phyloP scores from a whole-genome alignment of 257 asterid species.

The Euphrasia confusa region DNA sequence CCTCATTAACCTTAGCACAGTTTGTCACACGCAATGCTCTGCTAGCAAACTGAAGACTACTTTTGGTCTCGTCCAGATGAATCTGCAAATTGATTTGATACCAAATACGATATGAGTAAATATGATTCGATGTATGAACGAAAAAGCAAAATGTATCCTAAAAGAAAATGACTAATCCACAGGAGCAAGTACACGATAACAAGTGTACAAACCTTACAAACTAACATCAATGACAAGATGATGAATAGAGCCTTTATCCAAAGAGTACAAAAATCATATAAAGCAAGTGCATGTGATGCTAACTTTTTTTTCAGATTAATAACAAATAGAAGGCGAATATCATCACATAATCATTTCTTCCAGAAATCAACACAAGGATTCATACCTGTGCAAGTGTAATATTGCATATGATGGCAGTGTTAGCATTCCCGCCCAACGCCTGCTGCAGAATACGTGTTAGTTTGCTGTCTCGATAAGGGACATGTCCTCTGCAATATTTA shows the following conservation, averaged over 20 bases:
- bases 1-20: constrained; percentile 97
- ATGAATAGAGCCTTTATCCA: too few relatives aligned
- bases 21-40: constrained; percentile 95
- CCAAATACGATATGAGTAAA: background rate
- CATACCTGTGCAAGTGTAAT: constrained; percentile 94
- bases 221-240: background rate
- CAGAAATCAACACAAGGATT: constrained; percentile 19
- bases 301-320: background rate
- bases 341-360: constrained; percentile 10
- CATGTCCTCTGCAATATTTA: constrained; percentile 79
- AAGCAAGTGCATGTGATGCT: background rate
- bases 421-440: constrained; percentile 96
- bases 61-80: constrained; percentile 98
- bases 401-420: constrained; percentile 96
- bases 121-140: background rate
- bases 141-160: background rate
- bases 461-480: constrained; percentile 97
- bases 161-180: background rate
- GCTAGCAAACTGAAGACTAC: constrained; percentile 98
- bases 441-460: constrained; percentile 96
- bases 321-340: constrained; percentile 1
- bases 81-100: constrained; percentile 43
- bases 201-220: background rate
- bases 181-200: background rate
- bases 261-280: background rate